Percentiles rank a stretch among this genome's conserved stretches.
Evolutionary conservation across 2,329 filamentous ascomycete genomes (phyloP).

Genomic region (Periconia digitata): DNA sequence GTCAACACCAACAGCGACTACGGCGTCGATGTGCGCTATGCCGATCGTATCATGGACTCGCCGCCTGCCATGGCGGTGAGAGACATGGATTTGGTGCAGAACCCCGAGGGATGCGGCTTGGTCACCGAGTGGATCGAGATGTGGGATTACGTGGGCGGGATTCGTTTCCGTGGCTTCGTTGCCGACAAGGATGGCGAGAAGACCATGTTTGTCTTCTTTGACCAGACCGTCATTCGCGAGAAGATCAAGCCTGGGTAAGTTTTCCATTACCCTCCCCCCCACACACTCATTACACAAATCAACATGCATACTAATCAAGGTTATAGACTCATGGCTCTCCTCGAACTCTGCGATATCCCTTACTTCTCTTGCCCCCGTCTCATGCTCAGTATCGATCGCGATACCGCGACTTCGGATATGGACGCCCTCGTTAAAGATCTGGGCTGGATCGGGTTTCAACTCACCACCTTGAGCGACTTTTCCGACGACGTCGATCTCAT

Average conservation of each 20-base stretch:
- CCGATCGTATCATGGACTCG: constrained; percentile 31
- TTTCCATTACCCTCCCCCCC: background rate
- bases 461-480: constrained; percentile 79
- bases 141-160: constrained; percentile 83
- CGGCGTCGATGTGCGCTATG: constrained; percentile 25
- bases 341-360: constrained; percentile 79
- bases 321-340: constrained; percentile 71
- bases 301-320: constrained; percentile 15
- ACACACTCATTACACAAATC: background rate
- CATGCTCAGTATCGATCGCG: constrained; percentile 77
- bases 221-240: constrained; percentile 68
- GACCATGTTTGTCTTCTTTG: constrained; percentile 87
- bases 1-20: constrained; percentile 32
- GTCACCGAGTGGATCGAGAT: constrained; percentile 72
- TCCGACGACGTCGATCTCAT: constrained; percentile 62
- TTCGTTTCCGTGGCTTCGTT: constrained; percentile 84
- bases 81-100: constrained; percentile 29
- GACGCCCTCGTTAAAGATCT: constrained; percentile 76
- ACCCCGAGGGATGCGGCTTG: constrained; percentile 22
- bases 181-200: constrained; percentile 69
- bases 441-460: constrained; percentile 90
- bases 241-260: constrained; percentile 87
- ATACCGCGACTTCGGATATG: constrained; percentile 62
- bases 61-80: constrained; percentile 26
- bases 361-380: constrained; percentile 73